These are phyloP conservation scores for Aspergillus taichungensis DNA, from an alignment of 495 filamentous ascomycete genomes.

Conservation along the genomic window DNA sequence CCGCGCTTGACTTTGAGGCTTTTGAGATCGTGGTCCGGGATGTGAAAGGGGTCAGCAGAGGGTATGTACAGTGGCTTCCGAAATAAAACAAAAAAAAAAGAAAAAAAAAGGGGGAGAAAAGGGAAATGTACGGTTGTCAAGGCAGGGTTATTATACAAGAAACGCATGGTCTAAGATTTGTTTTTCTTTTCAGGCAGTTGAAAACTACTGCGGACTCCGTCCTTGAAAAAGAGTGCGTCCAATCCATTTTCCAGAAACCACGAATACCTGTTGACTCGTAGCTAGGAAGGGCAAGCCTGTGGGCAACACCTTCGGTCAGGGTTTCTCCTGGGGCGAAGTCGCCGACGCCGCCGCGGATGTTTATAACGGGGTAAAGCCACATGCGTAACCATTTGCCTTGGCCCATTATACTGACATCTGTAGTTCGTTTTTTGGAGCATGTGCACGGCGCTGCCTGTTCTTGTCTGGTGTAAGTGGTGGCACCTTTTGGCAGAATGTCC, in stretches of 20 bases:
- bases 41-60: slow-evolving; percentile 85
- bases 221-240: slow-evolving; percentile 79
- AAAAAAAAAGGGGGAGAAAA: slow-evolving; percentile 33
- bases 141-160: slow-evolving; percentile 24
- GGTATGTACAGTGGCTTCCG: slow-evolving; percentile 98
- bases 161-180: slow-evolving; percentile 38
- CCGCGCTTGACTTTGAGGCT: slow-evolving; percentile 84
- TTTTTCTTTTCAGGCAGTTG: slow-evolving; percentile 36
- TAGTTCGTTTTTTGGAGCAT: slow-evolving; percentile 96
- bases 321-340: slow-evolving; percentile 65
- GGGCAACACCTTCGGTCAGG: slow-evolving; percentile 57
- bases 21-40: slow-evolving; percentile 88
- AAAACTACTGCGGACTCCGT: slow-evolving; percentile 63
- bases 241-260: slow-evolving; percentile 13
- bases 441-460: slow-evolving; percentile 76
- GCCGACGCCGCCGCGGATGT: slow-evolving; percentile 81
- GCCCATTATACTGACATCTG: slow-evolving; percentile 13
- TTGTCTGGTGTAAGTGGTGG: slow-evolving; percentile 81
- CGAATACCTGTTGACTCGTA: slow-evolving; percentile 28
- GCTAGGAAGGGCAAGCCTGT: slow-evolving; percentile 69
- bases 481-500: background rate
- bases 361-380: slow-evolving; percentile 72
- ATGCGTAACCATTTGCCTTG: no score
- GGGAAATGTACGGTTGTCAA: slow-evolving; percentile 41
- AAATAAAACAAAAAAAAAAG: slow-evolving; percentile 53